Evolutionary conservation across 1,284 basidiomycete species (phyloP).

Genomic region (Porogramme epimiltina): DNA sequence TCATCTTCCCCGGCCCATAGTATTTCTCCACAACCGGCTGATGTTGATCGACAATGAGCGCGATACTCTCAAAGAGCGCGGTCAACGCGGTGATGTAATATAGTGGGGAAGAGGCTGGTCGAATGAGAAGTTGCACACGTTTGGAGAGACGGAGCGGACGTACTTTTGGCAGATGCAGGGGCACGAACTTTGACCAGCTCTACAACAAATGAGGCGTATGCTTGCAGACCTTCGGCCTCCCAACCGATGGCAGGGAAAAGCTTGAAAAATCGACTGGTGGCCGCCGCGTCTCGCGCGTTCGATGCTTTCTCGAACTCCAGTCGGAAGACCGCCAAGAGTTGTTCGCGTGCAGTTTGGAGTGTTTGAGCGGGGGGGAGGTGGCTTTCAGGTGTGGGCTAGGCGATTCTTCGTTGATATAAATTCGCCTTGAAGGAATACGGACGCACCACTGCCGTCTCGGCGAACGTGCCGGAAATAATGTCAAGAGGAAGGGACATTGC

Average conservation of each 20-base stretch:
- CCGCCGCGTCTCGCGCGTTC: slow-evolving; percentile 77
- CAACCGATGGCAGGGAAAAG: slow-evolving; percentile 93
- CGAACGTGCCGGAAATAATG: slow-evolving; percentile 84
- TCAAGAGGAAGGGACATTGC: slow-evolving; percentile 84
- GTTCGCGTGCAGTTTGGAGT: slow-evolving; percentile 73
- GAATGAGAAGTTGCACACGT: slow-evolving; percentile 3
- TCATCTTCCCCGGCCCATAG: slow-evolving; percentile 89
- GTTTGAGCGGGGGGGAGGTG: slow-evolving; percentile 87
- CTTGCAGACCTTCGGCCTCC: slow-evolving; percentile 90
- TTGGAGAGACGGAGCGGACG: slow-evolving; percentile 13
- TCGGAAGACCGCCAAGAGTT: slow-evolving; percentile 79
- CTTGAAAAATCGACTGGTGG: slow-evolving; percentile 94
- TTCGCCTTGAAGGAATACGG: slow-evolving; percentile 2
- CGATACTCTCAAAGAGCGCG: slow-evolving; percentile 92
- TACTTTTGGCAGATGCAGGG: slow-evolving; percentile 82
- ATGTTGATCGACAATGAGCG: slow-evolving; percentile 95
- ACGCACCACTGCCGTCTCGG: slow-evolving; percentile 83
- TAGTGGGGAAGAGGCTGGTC: slow-evolving; percentile 80
- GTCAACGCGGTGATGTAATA: slow-evolving; percentile 90
- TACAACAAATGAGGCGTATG: slow-evolving; percentile 92
- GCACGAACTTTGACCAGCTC: slow-evolving; percentile 83
- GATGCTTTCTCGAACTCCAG: slow-evolving; percentile 82
- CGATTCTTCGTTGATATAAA: slow-evolving; percentile 2
- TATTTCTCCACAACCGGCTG: slow-evolving; percentile 98
- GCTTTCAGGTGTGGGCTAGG: slow-evolving; percentile 85